phyloP scores from a whole-genome alignment of 1,284 basidiomycete genomes.

The Ustilago vetiveriae region DNA sequence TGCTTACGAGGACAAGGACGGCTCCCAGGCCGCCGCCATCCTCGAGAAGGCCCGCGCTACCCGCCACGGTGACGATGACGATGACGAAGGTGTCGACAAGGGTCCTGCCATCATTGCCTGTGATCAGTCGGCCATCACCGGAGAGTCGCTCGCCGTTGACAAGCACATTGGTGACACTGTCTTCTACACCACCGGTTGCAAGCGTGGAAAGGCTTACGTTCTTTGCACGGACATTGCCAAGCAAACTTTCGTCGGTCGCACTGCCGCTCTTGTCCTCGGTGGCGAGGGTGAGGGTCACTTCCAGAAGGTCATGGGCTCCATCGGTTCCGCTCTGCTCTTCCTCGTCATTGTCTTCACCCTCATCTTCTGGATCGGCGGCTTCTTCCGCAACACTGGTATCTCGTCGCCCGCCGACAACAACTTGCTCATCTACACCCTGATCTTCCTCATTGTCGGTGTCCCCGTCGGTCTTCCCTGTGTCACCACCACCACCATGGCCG shows the following conservation, averaged over 20 bases:
- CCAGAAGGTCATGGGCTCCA: constrained; percentile 70
- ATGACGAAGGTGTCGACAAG: constrained; percentile 69
- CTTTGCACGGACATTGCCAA: constrained; percentile 71
- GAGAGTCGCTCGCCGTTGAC: constrained; percentile 72
- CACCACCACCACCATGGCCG: constrained; percentile 72
- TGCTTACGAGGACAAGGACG: constrained; percentile 69
- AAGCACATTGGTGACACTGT: constrained; percentile 72
- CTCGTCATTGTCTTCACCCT: constrained; percentile 72
- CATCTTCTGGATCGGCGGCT: constrained; percentile 69
- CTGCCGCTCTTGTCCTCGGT: constrained; percentile 69
- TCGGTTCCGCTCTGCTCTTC: constrained; percentile 71
- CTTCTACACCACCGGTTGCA: constrained; percentile 69
- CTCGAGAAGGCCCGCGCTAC: constrained; percentile 64
- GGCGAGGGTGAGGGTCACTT: constrained; percentile 70
- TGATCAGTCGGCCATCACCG: constrained; percentile 72
- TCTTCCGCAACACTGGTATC: constrained; percentile 70
- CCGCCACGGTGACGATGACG: constrained; percentile 63
- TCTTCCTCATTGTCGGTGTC: constrained; percentile 72
- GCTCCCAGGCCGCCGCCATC: constrained; percentile 63
- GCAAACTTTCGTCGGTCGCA: constrained; percentile 71
- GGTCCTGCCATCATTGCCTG: constrained; percentile 71
- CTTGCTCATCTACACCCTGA: constrained; percentile 71
- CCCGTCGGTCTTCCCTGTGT: constrained; percentile 72
- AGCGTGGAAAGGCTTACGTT: constrained; percentile 72
- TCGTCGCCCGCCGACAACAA: constrained; percentile 70